Percentiles rank a stretch among this genome's conserved stretches.
Conservation (phyloP, 441 rosid genomes). For the Corymbia calophylla region DNA sequence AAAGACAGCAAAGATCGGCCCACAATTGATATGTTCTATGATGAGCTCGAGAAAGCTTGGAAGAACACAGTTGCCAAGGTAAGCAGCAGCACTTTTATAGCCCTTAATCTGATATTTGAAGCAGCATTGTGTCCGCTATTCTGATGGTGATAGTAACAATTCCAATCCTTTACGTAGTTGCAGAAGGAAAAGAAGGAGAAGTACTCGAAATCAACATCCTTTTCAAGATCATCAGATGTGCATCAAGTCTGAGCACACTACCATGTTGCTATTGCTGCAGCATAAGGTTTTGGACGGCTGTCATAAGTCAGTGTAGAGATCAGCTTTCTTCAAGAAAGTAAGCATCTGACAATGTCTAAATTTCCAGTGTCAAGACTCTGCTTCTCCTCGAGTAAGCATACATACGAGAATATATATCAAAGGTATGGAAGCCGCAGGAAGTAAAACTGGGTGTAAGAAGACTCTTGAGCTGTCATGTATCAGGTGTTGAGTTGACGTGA, state of each 20-base stretch:
- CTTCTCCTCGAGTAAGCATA: not conserved
- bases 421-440: not conserved
- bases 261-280: not conserved
- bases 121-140: not conserved
- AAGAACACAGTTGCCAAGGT: slow-evolving; percentile 18
- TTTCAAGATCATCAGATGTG: slow-evolving; percentile 21
- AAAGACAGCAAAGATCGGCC: slow-evolving; percentile 61
- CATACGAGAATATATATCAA: not conserved
- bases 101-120: not conserved
- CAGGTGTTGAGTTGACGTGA: not conserved
- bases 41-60: slow-evolving; percentile 47
- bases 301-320: not conserved
- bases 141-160: not conserved
- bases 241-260: slow-evolving; percentile 10
- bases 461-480: not conserved
- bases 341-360: not conserved
- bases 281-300: not conserved
- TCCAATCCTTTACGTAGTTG: not conserved
- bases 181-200: slow-evolving; percentile 13
- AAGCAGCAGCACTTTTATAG: not conserved
- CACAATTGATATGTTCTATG: slow-evolving; percentile 31
- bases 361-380: not conserved
- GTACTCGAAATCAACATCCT: slow-evolving; percentile 5
- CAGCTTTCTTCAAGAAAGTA: not conserved
- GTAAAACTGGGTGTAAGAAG: not conserved